phyloP scores from a whole-genome alignment of 2,329 filamentous ascomycete species.

The Dactylellina drechsleri region DNA sequence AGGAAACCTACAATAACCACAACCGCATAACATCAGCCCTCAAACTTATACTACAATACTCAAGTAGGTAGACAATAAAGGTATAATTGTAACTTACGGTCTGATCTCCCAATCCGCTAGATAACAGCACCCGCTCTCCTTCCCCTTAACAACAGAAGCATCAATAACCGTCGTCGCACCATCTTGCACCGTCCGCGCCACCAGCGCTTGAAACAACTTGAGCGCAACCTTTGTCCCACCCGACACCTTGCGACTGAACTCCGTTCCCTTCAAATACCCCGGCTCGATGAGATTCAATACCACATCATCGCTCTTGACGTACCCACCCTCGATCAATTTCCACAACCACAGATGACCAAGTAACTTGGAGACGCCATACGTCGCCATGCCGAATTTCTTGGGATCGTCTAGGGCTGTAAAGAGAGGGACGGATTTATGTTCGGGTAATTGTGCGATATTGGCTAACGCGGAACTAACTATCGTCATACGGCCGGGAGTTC shows the following conservation, averaged over 20 bases:
- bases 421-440: constrained; percentile 55
- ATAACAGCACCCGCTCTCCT: constrained; percentile 66
- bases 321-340: constrained; percentile 62
- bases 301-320: constrained; percentile 62
- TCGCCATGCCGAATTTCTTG: constrained; percentile 9
- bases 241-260: constrained; percentile 61
- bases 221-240: constrained; percentile 54
- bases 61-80: neutral
- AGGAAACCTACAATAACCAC: constrained; percentile 58
- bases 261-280: constrained; percentile 64
- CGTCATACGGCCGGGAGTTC: constrained; percentile 55
- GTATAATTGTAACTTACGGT: constrained; percentile 62
- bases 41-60: neutral
- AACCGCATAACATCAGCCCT: neutral
- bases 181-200: constrained; percentile 60
- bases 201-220: constrained; percentile 57
- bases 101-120: constrained; percentile 65
- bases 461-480: constrained; percentile 59
- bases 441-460: constrained; percentile 55
- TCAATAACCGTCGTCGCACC: constrained; percentile 66
- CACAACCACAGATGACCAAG: constrained; percentile 61
- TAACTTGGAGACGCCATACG: constrained; percentile 59
- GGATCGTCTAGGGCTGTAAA: constrained; percentile 24
- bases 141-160: constrained; percentile 64
- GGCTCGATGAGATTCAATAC: constrained; percentile 66